phyloP scores from a whole-genome alignment of 805 yeast genomes.

The Zygoascus ofunaensis region DNA sequence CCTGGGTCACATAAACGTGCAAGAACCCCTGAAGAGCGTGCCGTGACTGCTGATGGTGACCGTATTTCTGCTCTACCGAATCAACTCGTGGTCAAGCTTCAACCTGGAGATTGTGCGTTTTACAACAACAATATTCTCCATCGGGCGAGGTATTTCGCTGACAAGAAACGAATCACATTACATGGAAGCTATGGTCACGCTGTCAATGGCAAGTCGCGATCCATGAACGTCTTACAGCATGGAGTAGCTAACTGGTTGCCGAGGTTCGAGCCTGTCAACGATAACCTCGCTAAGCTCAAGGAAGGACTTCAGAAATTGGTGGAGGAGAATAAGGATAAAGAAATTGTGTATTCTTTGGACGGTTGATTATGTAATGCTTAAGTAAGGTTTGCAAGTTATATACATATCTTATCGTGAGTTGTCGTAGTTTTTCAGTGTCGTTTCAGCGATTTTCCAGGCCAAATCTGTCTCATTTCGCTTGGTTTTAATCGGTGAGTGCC shows the following conservation, averaged over 20 bases:
- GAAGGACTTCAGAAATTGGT: constrained; percentile 9
- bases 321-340: constrained; percentile 11
- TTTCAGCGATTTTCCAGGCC: no score
- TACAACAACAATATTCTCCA: constrained; percentile 44
- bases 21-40: constrained; percentile 37
- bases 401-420: no score
- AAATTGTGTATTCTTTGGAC: constrained; percentile 8
- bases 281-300: constrained; percentile 8
- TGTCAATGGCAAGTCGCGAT: constrained; percentile 35
- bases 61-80: constrained; percentile 22
- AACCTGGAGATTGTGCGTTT: constrained; percentile 44
- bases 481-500: no score
- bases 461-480: no score
- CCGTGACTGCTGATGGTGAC: constrained; percentile 26
- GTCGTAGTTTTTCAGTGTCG: no score
- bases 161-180: constrained; percentile 35
- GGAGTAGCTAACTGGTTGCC: constrained; percentile 40
- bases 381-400: neutral
- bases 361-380: constrained; percentile 5
- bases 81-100: constrained; percentile 32
- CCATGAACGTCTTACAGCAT: constrained; percentile 45
- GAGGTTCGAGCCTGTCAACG: constrained; percentile 11
- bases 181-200: constrained; percentile 44
- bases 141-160: constrained; percentile 36
- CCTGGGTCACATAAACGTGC: constrained; percentile 41